Conservation (phyloP, 2,329 filamentous ascomycete species). For the Delphinella strobiligena region DNA sequence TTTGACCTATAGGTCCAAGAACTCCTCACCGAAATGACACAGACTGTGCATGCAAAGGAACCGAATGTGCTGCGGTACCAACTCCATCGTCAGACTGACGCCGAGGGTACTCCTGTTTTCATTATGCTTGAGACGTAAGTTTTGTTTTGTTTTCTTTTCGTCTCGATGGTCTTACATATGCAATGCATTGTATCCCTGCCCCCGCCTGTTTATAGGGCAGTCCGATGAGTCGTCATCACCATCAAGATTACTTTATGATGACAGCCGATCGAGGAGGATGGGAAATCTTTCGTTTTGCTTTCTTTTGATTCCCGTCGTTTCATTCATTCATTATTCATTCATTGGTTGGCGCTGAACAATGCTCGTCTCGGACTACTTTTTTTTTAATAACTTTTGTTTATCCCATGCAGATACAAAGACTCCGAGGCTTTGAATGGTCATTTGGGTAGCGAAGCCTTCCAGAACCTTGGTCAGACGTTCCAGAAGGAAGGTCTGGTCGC, state of each 20-base stretch:
- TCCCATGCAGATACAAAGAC: background rate
- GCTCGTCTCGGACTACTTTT: no score
- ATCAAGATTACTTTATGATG: no score
- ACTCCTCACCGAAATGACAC: background rate
- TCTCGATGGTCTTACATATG: background rate
- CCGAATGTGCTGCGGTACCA: background rate
- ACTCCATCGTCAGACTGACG: background rate
- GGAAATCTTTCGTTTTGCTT: no score
- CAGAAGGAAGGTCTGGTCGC: background rate
- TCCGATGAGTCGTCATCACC: no score
- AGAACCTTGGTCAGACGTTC: background rate
- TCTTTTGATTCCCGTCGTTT: no score
- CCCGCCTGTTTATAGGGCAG: no score
- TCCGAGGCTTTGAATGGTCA: background rate
- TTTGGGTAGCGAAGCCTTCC: background rate
- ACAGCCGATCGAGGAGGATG: no score
- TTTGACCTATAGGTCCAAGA: background rate
- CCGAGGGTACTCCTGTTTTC: background rate
- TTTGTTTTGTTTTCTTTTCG: background rate
- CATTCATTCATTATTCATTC: no score
- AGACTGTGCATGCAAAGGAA: background rate
- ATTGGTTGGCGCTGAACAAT: no score
- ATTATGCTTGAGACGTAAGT: background rate
- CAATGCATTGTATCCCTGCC: no score
- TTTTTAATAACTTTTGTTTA: no score